These are phyloP conservation scores for Pleomassaria siparia DNA, from an alignment of 2,329 filamentous ascomycete genomes.

Conservation along the genomic window DNA sequence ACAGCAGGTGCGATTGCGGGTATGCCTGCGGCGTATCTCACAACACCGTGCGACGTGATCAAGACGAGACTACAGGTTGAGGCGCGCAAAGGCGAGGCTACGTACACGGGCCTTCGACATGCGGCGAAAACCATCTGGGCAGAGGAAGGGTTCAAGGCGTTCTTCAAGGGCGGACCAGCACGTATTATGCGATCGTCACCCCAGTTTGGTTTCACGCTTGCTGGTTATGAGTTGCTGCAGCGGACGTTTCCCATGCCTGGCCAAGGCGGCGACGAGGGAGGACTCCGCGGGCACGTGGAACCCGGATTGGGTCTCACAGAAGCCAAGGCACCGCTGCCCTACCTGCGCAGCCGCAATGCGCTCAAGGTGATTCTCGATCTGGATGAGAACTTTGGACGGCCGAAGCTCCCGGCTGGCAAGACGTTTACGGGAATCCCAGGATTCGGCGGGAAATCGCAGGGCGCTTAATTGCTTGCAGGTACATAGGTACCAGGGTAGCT, in stretches of 20 bases:
- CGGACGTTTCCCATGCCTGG: constrained; percentile 78
- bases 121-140: constrained; percentile 79
- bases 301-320: constrained; percentile 65
- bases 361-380: constrained; percentile 94
- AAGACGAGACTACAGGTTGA: constrained; percentile 98
- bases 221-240: constrained; percentile 91
- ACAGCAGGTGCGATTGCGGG: constrained; percentile 84
- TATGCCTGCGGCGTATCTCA: constrained; percentile 72
- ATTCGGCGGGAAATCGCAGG: constrained; percentile 35
- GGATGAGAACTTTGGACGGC: constrained; percentile 86
- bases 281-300: constrained; percentile 59
- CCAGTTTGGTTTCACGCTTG: constrained; percentile 97
- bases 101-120: constrained; percentile 85
- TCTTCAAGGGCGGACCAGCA: constrained; percentile 97
- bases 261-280: constrained; percentile 54
- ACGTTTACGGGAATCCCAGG: constrained; percentile 40
- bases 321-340: constrained; percentile 65
- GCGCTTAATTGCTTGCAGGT: constrained; percentile 11
- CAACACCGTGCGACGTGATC: constrained; percentile 97
- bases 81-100: constrained; percentile 88
- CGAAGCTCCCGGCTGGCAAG: constrained; percentile 56
- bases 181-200: constrained; percentile 93
- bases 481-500: constrained; percentile 10
- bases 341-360: constrained; percentile 79
- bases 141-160: constrained; percentile 92